phyloP scores from a whole-genome alignment of 495 filamentous ascomycete genomes.

The Tuber magnatum region DNA sequence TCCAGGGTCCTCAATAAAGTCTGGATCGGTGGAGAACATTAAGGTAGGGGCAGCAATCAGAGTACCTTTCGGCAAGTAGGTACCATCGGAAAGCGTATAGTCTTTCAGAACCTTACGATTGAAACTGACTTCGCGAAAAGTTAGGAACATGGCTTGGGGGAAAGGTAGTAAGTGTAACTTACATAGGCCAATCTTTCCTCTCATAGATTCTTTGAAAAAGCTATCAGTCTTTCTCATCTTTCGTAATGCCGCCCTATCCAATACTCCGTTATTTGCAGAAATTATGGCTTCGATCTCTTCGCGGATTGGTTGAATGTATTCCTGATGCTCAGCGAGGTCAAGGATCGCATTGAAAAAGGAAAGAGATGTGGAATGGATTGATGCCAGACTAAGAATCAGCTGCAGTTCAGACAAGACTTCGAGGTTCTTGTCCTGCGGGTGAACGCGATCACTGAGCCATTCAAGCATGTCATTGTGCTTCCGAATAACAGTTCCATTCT shows the following conservation, averaged over 20 bases:
- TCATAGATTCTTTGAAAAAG: slow-evolving; percentile 51
- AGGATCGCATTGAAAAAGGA: slow-evolving; percentile 42
- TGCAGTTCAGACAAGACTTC: slow-evolving; percentile 24
- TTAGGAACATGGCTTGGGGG: not conserved
- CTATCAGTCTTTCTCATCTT: slow-evolving; percentile 51
- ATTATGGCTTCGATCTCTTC: slow-evolving; percentile 49
- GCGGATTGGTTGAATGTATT: slow-evolving; percentile 47
- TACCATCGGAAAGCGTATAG: slow-evolving; percentile 47
- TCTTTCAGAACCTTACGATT: slow-evolving; percentile 45
- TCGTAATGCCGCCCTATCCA: slow-evolving; percentile 43
- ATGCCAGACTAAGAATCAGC: slow-evolving; percentile 40
- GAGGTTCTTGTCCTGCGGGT: slow-evolving; percentile 5
- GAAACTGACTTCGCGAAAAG: slow-evolving; percentile 41
- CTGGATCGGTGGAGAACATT: slow-evolving; percentile 16
- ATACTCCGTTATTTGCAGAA: slow-evolving; percentile 41
- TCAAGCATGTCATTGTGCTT: slow-evolving; percentile 40
- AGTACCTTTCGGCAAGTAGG: slow-evolving; percentile 44
- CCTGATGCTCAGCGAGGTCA: slow-evolving; percentile 48
- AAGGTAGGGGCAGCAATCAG: slow-evolving; percentile 38
- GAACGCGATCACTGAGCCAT: slow-evolving; percentile 39
- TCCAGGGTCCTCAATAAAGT: slow-evolving; percentile 40
- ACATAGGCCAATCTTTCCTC: slow-evolving; percentile 41
- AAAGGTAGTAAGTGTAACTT: slow-evolving; percentile 1
- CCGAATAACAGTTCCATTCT: slow-evolving; percentile 19
- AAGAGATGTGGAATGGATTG: slow-evolving; percentile 42